Evolutionary conservation across 441 rosid species (phyloP).

Genomic region (Bruguiera hainesii): DNA sequence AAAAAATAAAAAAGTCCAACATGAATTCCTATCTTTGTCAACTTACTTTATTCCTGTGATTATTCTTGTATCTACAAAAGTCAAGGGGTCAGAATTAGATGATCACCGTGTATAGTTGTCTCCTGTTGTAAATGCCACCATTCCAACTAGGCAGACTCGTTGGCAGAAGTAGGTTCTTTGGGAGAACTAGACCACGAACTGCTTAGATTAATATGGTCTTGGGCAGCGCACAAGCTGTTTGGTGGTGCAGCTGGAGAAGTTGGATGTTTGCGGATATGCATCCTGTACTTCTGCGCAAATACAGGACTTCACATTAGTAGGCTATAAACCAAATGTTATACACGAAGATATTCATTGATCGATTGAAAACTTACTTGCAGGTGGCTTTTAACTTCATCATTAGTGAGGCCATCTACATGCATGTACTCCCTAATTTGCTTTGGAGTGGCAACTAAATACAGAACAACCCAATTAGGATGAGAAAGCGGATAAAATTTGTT

Average conservation of each 20-base stretch:
- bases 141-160: constrained; percentile 53
- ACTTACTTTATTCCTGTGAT: constrained; percentile 23
- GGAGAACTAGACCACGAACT: constrained; percentile 55
- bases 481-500: too few relatives aligned
- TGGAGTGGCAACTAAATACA: constrained; percentile 73
- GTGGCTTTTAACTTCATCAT: constrained; percentile 99
- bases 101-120: constrained; percentile 38
- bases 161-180: constrained; percentile 58
- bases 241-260: constrained; percentile 31
- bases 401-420: constrained; percentile 90
- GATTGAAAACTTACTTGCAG: constrained; percentile 54
- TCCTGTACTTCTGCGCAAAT: constrained; percentile 75
- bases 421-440: constrained; percentile 89
- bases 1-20: constrained; percentile 1
- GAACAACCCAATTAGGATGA: constrained; percentile 13
- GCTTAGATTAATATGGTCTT: constrained; percentile 42
- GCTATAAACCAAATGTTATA: constrained; percentile 3
- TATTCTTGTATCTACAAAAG: constrained; percentile 46
- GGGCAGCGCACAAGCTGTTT: constrained; percentile 49
- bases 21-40: constrained; percentile 14
- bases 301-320: constrained; percentile 13
- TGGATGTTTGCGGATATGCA: constrained; percentile 54
- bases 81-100: constrained; percentile 36
- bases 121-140: constrained; percentile 36
- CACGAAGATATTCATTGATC: constrained; percentile 2